Evolutionary conservation across 2,329 filamentous ascomycete genomes (phyloP), one percentile per base, ranked within the genome.

Genomic region (Fusarium guadeloupense): DNA sequence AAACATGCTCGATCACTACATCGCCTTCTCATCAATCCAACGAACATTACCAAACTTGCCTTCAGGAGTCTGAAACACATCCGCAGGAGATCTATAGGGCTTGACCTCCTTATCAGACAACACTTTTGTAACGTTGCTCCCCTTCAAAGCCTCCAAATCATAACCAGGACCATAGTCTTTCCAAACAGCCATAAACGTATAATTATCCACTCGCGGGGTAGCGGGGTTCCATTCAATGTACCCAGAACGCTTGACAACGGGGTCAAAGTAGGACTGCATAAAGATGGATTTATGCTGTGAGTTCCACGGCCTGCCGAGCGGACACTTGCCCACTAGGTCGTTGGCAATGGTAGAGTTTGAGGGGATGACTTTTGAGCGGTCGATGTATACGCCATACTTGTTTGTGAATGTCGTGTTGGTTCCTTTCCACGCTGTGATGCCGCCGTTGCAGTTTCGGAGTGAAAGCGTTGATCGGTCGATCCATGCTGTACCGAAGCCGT

Each of bases 391-490:
- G 9, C 88, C 87, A 71, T 89, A 89, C 65, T 86, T 87, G 74
- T 90, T 90, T 6, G 73, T 70, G 45, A 86, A 88, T 0, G 86
- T 88, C 0, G 86, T 89, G 72, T 89, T 89, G 0, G 83, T 74
- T 3, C 77, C 72, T 67, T 90, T 90, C 88, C 87, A 90, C 0
- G 88, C 87, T 0, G 85, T 88, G 48, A 90, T 85, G 10, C 87
- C 88, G 14, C 88, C 88, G 5, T 86, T 85, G 62, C 87, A 90
- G 64, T 75, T 77, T 9, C 88, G 82, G 12, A 90, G 78, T 0
- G 78, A 75, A 3, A 90, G 72, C 0, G 77, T 75, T 2, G 82
- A 85, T 4, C 78, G 76, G 50, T 85, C 79, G 34, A 89, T 78
- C 79, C 83, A 90, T 4, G 83, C 79, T 0, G 87, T 89, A 21